Base-by-base conservation (phyloP, 1,284 basidiomycete species). In the Ustilago tritici region DNA sequence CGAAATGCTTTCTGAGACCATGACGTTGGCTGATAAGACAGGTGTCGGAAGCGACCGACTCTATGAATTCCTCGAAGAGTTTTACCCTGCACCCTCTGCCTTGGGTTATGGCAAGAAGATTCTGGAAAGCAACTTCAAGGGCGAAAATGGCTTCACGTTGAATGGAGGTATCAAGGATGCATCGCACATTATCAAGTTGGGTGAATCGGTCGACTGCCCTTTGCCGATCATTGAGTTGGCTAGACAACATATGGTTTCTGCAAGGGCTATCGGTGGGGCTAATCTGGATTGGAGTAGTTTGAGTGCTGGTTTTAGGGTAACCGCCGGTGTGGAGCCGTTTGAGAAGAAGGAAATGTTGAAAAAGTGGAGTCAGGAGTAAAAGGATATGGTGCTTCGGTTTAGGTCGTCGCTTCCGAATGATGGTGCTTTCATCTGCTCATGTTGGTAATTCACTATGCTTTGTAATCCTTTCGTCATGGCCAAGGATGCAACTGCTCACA, bases 111-210 rank as follows among this genome's bases (percentile, higher is more conserved):
- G 72, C 54, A 80, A 80, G 49, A 82, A 82, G 73, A 92, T 94
- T 88, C 85, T 90, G 2, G 86, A 90, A 61, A 90, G 93, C 87
- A 88, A 90, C 41, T 95, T 95, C 83, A 91, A 94, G 71, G 92
- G 91, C 19, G 88, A 89, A 10, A 88, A 89, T 46, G 95, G 94
- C n/a, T 95, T 96, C 85, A 89, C 91, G n/a, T 90, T 95, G 61
- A 91, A 92, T 43, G 93, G 93, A 17, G 95, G 94, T n/a, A 91
- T 95, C 81, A 94, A 94, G 81, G 94, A 95, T 32, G 76, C 70
- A 7, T 56, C 49, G 3, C 87, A 89, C 78, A 88, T 89, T 47
- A 85, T 87, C 53, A 82, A 86, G 68, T 82, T 89, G 9, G 89
- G 88, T 7, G 87, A 88, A 10, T 89, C 91, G 60, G 88, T 91